Evolutionary conservation across 23 red algal genomes (phyloP).

Genomic region (Chondrus crispus): DNA sequence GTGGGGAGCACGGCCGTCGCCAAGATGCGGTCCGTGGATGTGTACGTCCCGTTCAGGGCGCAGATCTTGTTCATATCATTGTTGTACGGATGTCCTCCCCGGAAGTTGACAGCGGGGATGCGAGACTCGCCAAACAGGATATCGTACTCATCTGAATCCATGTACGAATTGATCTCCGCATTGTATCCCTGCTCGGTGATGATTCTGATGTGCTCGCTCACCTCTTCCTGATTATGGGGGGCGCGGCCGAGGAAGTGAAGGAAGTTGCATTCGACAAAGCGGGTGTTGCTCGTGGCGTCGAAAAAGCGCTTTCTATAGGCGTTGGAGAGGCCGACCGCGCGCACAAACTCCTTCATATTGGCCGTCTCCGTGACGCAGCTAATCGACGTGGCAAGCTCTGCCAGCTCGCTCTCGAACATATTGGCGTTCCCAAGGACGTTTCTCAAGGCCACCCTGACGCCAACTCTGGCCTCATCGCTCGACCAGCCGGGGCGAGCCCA

Average conservation of each 20-base stretch:
- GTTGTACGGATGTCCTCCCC: constrained; percentile 62
- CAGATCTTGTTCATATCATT: constrained; percentile 73
- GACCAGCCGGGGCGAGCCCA: constrained; percentile 53
- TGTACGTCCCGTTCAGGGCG: constrained; percentile 25
- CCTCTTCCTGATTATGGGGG: constrained; percentile 60
- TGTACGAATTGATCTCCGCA: constrained; percentile 70
- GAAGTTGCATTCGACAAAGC: constrained; percentile 67
- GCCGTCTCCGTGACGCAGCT: constrained; percentile 59
- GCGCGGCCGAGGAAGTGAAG: constrained; percentile 72
- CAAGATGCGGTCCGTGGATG: constrained; percentile 15
- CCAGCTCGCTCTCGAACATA: constrained; percentile 61
- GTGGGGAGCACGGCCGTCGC: constrained; percentile 13
- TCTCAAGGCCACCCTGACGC: constrained; percentile 21
- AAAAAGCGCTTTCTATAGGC: constrained; percentile 62
- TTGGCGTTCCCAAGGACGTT: constrained; percentile 63
- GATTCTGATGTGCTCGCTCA: constrained; percentile 44
- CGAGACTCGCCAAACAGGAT: constrained; percentile 59
- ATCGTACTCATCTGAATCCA: constrained; percentile 68
- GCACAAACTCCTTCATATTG: constrained; percentile 68
- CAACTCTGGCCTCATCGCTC: constrained; percentile 38
- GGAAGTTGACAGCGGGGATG: constrained; percentile 76
- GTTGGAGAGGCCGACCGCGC: constrained; percentile 40
- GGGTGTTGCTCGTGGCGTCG: constrained; percentile 36
- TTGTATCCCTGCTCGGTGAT: constrained; percentile 68
- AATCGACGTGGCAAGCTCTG: constrained; percentile 31